These are phyloP conservation scores for Neofusicoccum ribis DNA, from an alignment of 2,329 filamentous ascomycete species.

Conservation along the genomic window DNA sequence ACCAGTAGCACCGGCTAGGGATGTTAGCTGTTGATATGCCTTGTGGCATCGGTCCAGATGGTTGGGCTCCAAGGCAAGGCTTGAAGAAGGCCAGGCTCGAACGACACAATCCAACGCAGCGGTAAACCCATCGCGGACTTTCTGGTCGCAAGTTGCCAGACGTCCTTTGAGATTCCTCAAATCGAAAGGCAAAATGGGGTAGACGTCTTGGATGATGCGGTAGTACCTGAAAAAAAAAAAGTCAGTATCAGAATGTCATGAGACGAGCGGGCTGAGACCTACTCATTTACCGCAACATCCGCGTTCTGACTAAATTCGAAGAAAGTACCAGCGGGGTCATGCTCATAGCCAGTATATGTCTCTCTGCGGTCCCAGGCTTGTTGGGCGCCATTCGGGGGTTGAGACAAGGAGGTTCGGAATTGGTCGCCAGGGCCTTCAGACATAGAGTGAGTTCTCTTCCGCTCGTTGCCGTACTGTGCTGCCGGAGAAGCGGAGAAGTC, in stretches of 20 bases:
- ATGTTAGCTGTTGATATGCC: slow-evolving; percentile 30
- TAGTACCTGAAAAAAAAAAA: slow-evolving; percentile 31
- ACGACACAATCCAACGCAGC: slow-evolving; percentile 35
- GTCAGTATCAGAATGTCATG: neutral
- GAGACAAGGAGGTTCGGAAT: slow-evolving; percentile 27
- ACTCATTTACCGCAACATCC: slow-evolving; percentile 11
- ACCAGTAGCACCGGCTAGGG: slow-evolving; percentile 27
- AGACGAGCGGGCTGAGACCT: neutral
- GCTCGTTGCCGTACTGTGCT: slow-evolving; percentile 29
- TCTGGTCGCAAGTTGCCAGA: slow-evolving; percentile 35
- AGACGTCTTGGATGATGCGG: slow-evolving; percentile 36
- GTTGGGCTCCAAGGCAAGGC: slow-evolving; percentile 5
- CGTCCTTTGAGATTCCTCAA: slow-evolving; percentile 32
- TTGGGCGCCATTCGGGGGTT: slow-evolving; percentile 22
- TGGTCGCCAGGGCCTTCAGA: slow-evolving; percentile 37
- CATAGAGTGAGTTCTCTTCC: slow-evolving; percentile 42
- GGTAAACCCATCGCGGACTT: slow-evolving; percentile 39
- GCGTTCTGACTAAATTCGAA: slow-evolving; percentile 32
- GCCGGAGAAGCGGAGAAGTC: slow-evolving; percentile 30
- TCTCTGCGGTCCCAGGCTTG: slow-evolving; percentile 30
- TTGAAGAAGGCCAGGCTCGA: slow-evolving; percentile 33
- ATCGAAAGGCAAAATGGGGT: slow-evolving; percentile 37
- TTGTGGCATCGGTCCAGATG: slow-evolving; percentile 10
- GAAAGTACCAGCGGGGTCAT: slow-evolving; percentile 25
- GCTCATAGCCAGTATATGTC: slow-evolving; percentile 17